Conservation (phyloP, 164 flowering plant species). For the Dillenia suffruticosa region DNA sequence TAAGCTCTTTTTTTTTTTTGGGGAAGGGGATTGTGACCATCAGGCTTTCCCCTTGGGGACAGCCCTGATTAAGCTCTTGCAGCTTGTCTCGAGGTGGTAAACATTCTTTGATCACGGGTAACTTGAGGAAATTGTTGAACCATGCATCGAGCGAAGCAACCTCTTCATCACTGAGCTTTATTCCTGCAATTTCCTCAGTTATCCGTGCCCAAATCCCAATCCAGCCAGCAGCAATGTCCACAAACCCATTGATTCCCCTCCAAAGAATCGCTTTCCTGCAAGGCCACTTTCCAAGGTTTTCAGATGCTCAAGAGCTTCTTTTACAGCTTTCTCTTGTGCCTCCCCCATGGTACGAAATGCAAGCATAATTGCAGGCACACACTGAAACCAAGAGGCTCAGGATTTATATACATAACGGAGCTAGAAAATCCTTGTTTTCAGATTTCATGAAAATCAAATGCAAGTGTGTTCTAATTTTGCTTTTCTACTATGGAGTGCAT, state of each 20-base stretch:
- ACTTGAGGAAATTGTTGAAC: slow-evolving; percentile 15
- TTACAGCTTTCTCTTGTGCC: slow-evolving; percentile 17
- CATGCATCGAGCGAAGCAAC: slow-evolving; percentile 20
- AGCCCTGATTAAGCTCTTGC: slow-evolving; percentile 13
- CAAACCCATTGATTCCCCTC: slow-evolving; percentile 23
- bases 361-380: slow-evolving; percentile 9
- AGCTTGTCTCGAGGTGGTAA: slow-evolving; percentile 21
- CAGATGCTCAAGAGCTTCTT: slow-evolving; percentile 25
- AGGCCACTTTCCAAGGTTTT: slow-evolving; percentile 23
- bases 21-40: no score
- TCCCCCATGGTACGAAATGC: slow-evolving; percentile 17
- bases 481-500: no score
- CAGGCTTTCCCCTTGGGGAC: no score
- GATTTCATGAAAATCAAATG: no score
- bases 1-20: no score
- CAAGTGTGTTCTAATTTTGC: no score
- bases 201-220: slow-evolving; percentile 19
- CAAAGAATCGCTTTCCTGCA: slow-evolving; percentile 15
- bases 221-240: slow-evolving; percentile 26
- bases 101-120: slow-evolving; percentile 21
- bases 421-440: no score
- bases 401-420: no score
- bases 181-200: slow-evolving; percentile 16
- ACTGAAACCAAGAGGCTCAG: slow-evolving; percentile 5
- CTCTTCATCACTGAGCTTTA: slow-evolving; percentile 20